Conservation (phyloP, 257 asterid genomes). For the Salvia hispanica region DNA sequence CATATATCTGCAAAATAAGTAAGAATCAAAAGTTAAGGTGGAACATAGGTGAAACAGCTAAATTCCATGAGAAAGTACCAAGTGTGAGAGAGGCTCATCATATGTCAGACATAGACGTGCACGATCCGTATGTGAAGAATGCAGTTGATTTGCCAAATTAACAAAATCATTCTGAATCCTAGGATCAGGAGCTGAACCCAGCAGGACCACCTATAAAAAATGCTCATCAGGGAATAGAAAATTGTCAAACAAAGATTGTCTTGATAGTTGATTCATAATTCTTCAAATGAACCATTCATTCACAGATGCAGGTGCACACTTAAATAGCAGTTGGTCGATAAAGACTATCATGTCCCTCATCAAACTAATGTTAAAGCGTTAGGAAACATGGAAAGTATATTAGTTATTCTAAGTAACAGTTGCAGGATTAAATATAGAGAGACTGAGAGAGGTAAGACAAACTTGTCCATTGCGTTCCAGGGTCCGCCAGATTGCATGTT, state of each 20-base stretch:
- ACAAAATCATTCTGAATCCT: constrained; percentile 88
- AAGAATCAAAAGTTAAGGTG: constrained; percentile 24
- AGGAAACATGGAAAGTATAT: constrained; percentile 1
- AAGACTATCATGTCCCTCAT: neutral
- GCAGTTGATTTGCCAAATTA: constrained; percentile 84
- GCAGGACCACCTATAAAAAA: constrained; percentile 71
- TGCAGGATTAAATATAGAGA: constrained; percentile 22
- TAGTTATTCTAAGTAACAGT: neutral
- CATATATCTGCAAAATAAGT: constrained; percentile 75
- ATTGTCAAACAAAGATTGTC: neutral
- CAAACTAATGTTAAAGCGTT: neutral
- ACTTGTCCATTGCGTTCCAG: constrained; percentile 95
- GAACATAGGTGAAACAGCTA: constrained; percentile 15
- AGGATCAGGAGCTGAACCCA: constrained; percentile 99
- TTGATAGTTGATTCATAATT: constrained; percentile 1
- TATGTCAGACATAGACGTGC: constrained; percentile 89
- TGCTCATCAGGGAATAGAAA: constrained; percentile 32
- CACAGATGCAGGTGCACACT: neutral
- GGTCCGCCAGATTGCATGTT: constrained; percentile 94
- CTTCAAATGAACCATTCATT: neutral
- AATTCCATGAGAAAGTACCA: constrained; percentile 54
- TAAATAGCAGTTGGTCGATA: neutral
- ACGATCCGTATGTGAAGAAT: constrained; percentile 64
- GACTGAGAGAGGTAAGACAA: constrained; percentile 25
- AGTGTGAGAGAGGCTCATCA: constrained; percentile 98